Base-by-base conservation (phyloP, 1,139 yeast species). In the Diutina siamensis region DNA sequence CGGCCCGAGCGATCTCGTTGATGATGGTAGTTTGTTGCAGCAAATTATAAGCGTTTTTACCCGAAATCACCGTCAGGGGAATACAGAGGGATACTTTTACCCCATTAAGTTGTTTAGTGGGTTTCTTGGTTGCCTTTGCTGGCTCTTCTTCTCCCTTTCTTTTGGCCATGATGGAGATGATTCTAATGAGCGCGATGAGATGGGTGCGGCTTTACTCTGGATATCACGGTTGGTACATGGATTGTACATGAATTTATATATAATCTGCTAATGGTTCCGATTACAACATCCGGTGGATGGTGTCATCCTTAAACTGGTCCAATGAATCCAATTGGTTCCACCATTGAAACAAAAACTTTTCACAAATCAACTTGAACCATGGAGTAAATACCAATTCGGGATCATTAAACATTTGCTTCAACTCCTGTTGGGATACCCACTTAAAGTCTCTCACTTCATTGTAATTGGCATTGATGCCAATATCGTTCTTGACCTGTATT, bases 321-420 rank as follows among this genome's bases (percentile, higher is more conserved):
- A 80, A 68, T 50, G 73, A 65, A 56, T 78, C 81, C 53, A 89
- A 68, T 51, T 78, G 73, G 45, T 72, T 74, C 99, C 99, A 92
- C 99, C 99, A 92, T 53, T 84, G 73, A 68, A 85, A 92, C 58
- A 92, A 71, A 59, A 86, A 86, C 45, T 85, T 79, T 58, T 92
- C 88, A 62, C 98, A 94, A 55, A 92, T 92, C 53, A 92, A 76
- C 64, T 87, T 88, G 71, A 92, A 92, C 99, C 99, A 92, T 10
- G 98, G 98, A 4, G 99, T 92, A 64, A 92, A 94, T 18, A 76
- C 73, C 52, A 83, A 69, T 15, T 57, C 51, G 17, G 66, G 56
- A 58, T 88, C 87, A 32, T 72, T 57, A 61, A 92, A 86, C 97
- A 94, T 86, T 15, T 61, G 68, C 57, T 79, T 75, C 55, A 94